Base-by-base conservation (phyloP, 1,284 basidiomycete genomes). In the Tilletia walkeri region DNA sequence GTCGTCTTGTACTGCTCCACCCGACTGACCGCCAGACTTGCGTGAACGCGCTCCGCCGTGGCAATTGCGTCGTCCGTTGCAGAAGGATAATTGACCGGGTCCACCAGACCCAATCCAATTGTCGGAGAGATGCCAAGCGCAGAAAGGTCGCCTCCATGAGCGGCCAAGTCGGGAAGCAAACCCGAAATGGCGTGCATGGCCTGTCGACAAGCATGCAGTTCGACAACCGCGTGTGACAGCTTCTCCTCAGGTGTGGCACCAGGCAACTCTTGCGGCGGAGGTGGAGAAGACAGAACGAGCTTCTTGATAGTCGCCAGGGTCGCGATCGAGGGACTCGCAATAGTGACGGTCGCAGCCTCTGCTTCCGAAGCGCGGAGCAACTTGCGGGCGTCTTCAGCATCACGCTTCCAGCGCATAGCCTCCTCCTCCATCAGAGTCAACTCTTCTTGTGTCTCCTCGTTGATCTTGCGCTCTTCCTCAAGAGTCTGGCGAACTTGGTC, bases 401-500 rank as follows among this genome's bases (percentile, higher is more conserved):
- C 50, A 24, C 50, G 50, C 50, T 53, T 53, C 50, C 50, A 53
- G 6, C 50, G 50, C 50, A 53, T 53, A 18, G 50, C 50, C 50
- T 66, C 50, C 24, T 41, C 67, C 12, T 68, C 68, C 9, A 71
- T 39, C 6, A 47, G 0, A 30, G 63, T n/a, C 41, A 65, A 10
- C 66, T 67, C 50, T 3, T 65, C 16, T 16, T 59, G 47, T 14
- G 38, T 69, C 38, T 16, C 41, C 38, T 36, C 38, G 53, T 56
- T 72, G 50, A 2, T 53, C 72, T 45, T 68, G 18, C 50, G 67
- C 20, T 36, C 47, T 16, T 67, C 67, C 9, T 67, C 66, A 30
- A 67, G 66, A 47, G 16, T 6, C 7, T 16, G 3, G 4, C 18
- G 34, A 5, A 48, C 66, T 24, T 39, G 59, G 14, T 73, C 69